Conservation (phyloP, 352 stramenopile species). For the Phytophthora sp. region DNA sequence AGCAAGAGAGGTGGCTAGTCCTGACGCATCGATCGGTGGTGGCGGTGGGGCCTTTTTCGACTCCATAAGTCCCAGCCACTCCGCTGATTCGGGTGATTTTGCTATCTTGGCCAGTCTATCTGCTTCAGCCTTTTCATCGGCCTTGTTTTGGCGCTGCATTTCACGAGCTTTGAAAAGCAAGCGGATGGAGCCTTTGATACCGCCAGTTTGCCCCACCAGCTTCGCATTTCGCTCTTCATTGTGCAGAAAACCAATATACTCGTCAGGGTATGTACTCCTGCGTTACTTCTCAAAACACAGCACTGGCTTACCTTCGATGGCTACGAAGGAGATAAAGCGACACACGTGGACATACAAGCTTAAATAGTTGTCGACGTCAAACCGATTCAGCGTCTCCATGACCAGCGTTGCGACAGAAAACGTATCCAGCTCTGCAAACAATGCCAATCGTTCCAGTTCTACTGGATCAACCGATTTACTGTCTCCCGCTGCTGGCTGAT, state of each 20-base stretch:
- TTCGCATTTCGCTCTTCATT: slow-evolving; percentile 61
- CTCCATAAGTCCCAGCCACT: slow-evolving; percentile 51
- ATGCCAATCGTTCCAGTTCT: slow-evolving; percentile 18
- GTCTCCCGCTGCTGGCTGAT: slow-evolving; percentile 1
- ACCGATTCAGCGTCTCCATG: slow-evolving; percentile 48
- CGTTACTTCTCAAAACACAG: background rate
- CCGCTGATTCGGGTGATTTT: slow-evolving; percentile 25
- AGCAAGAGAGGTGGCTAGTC: slow-evolving; percentile 39
- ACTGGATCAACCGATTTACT: slow-evolving; percentile 6
- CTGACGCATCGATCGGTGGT: slow-evolving; percentile 28
- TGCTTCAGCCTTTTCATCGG: slow-evolving; percentile 40
- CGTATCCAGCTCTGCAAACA: slow-evolving; percentile 55
- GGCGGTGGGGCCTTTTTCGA: slow-evolving; percentile 31
- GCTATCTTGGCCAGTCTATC: slow-evolving; percentile 32
- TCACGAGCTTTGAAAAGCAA: slow-evolving; percentile 66
- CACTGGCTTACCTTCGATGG: slow-evolving; percentile 42
- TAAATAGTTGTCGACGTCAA: slow-evolving; percentile 63
- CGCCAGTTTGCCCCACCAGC: slow-evolving; percentile 59
- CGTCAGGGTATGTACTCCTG: background rate
- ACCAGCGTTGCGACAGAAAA: slow-evolving; percentile 45
- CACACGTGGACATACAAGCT: slow-evolving; percentile 65
- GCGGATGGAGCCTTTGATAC: slow-evolving; percentile 63
- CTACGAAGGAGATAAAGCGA: slow-evolving; percentile 68
- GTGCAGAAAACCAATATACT: background rate
- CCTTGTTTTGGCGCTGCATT: slow-evolving; percentile 59